phyloP scores from a whole-genome alignment of 352 stramenopile species.

The Saprolegnia diclina region DNA sequence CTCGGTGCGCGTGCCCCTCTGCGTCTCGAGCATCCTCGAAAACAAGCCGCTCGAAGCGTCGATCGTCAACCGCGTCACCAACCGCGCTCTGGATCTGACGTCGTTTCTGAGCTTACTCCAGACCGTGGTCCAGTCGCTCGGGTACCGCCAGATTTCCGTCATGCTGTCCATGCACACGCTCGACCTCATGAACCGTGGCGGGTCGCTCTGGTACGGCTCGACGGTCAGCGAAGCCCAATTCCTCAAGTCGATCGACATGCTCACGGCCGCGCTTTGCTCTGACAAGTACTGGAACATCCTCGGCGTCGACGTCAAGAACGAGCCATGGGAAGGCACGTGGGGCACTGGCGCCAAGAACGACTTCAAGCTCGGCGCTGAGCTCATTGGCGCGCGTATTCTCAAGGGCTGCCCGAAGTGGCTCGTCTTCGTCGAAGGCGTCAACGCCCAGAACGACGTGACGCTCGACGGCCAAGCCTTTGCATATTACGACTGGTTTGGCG shows the following conservation, averaged over 20 bases:
- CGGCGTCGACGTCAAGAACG: conserved; percentile 64
- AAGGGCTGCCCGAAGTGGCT: conserved; percentile 58
- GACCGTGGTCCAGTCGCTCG: conserved; percentile 12
- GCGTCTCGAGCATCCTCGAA: conserved; percentile 45
- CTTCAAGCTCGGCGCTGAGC: conserved; percentile 41
- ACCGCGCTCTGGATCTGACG: conserved; percentile 59
- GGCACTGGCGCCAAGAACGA: conserved; percentile 40
- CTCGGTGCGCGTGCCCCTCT: conserved; percentile 48
- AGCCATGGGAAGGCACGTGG: conserved; percentile 46
- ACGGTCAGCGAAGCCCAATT: conserved; percentile 39
- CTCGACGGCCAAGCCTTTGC: conserved; percentile 43
- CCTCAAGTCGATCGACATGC: conserved; percentile 34
- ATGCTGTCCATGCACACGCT: conserved; percentile 28
- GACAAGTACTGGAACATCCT: conserved; percentile 71
- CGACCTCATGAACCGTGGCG: conserved; percentile 24
- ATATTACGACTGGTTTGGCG: conserved; percentile 68
- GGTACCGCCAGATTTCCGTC: conserved; percentile 19
- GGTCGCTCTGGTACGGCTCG: conserved; percentile 42
- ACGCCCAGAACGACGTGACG: conserved; percentile 39
- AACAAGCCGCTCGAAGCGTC: conserved; percentile 37
- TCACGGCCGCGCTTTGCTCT: conserved; percentile 46
- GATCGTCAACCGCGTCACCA: conserved; percentile 59
- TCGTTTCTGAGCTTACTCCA: conserved; percentile 25
- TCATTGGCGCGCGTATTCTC: conserved; percentile 59
- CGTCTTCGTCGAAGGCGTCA: conserved; percentile 63